Percentiles rank a stretch among this genome's conserved stretches.
These are phyloP conservation scores for Xylariaceae sp. DNA, from an alignment of 2,329 filamentous ascomycete genomes.

Conservation along the genomic window DNA sequence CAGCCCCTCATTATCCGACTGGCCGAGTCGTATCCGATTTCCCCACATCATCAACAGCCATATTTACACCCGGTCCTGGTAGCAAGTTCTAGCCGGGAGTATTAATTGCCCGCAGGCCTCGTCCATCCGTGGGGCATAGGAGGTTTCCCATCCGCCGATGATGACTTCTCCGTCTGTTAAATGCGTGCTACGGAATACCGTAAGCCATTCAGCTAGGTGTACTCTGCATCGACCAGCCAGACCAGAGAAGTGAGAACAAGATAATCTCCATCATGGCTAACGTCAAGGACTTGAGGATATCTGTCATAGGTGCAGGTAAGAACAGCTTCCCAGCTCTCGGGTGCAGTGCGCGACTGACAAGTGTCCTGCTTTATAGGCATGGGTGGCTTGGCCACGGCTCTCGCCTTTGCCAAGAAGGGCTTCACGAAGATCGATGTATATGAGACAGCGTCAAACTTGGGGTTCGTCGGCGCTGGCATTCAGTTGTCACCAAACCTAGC, in stretches of 20 bases:
- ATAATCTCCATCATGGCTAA: constrained; percentile 25
- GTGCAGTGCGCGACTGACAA: not conserved
- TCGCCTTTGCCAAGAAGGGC: constrained; percentile 71
- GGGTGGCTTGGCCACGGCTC: constrained; percentile 69
- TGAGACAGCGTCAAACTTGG: constrained; percentile 67
- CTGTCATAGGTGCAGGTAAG: constrained; percentile 47
- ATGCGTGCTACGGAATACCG: constrained; percentile 5
- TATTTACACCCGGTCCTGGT: not conserved
- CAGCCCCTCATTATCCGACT: constrained; percentile 28
- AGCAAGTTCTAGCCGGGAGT: constrained; percentile 5
- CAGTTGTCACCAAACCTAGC: constrained; percentile 82
- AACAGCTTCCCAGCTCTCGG: not conserved
- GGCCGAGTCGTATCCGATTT: constrained; percentile 10
- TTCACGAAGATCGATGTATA: constrained; percentile 72
- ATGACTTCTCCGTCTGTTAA: constrained; percentile 1
- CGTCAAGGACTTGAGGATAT: constrained; percentile 36
- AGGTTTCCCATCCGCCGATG: constrained; percentile 1
- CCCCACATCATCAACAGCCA: constrained; percentile 15
- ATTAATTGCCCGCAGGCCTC: constrained; percentile 15
- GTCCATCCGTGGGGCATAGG: not conserved
- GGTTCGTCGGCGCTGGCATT: constrained; percentile 81
- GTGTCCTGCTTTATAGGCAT: constrained; percentile 52
- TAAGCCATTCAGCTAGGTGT: not conserved
- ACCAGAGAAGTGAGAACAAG: constrained; percentile 5
- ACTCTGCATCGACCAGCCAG: not conserved